These are phyloP conservation scores for Boletus rubroflammeus DNA, from an alignment of 768 basidiomycete species.

Conservation along the genomic window DNA sequence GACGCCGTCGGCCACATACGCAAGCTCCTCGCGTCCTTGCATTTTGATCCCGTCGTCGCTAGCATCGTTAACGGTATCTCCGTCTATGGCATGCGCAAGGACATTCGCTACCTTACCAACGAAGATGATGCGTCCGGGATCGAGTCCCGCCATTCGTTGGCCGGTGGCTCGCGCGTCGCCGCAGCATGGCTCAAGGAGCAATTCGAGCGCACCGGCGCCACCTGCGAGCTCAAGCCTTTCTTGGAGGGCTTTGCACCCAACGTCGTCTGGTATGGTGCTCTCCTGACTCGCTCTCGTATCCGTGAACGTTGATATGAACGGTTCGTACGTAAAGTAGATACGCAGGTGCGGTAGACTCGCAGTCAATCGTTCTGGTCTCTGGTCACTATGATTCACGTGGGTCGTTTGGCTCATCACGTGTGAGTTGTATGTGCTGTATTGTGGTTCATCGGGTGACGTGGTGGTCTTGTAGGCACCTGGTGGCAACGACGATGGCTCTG, in stretches of 20 bases:
- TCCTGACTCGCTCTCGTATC: background rate
- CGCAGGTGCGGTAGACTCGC: conserved; percentile 36
- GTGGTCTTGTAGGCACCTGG: conserved; percentile 37
- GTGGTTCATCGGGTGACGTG: background rate
- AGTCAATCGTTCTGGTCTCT: conserved; percentile 69
- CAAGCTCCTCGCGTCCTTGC: conserved; percentile 52
- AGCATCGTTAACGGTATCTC: conserved; percentile 68
- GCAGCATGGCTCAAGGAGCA: conserved; percentile 50
- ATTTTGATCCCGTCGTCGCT: conserved; percentile 69
- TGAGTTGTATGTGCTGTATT: conserved; percentile 5
- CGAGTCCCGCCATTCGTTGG: conserved; percentile 79
- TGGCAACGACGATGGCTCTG: conserved; percentile 62
- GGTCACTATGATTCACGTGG: conserved; percentile 93
- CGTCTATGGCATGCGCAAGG: conserved; percentile 57
- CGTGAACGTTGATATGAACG: background rate
- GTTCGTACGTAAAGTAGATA: conserved; percentile 44
- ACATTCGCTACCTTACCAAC: conserved; percentile 81
- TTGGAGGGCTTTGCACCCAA: conserved; percentile 77
- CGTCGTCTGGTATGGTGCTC: conserved; percentile 64
- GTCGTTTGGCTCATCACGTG: conserved; percentile 72
- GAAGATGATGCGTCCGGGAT: conserved; percentile 75
- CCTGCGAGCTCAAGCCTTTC: conserved; percentile 67
- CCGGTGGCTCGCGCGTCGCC: conserved; percentile 46
- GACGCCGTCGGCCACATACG: conserved; percentile 53
- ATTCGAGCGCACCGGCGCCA: conserved; percentile 73